Evolutionary conservation across 1,139 yeast species (phyloP).

Genomic region (Kurtzmaniella quercitrusa): DNA sequence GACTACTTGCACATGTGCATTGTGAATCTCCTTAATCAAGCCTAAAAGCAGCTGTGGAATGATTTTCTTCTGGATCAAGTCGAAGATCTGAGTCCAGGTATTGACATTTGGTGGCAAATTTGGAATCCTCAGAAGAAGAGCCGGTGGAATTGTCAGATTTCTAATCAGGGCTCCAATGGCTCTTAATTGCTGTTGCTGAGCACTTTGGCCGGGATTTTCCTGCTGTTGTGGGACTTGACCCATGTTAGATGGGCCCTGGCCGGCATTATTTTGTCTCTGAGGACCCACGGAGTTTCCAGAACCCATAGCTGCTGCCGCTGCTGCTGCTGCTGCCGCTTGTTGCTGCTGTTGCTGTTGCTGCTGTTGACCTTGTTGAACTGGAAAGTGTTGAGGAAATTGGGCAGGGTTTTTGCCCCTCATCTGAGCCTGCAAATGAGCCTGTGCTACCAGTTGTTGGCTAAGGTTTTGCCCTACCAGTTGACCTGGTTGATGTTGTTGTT

Average conservation of each 20-base stretch:
- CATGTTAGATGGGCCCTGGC: neutral
- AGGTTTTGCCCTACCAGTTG: conserved; percentile 6
- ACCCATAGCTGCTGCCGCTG: neutral
- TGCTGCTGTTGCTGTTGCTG: conserved; percentile 10
- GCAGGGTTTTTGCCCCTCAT: conserved; percentile 7
- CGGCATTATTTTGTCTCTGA: neutral
- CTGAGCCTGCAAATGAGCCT: conserved; percentile 1
- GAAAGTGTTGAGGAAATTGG: conserved; percentile 7
- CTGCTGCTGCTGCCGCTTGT: neutral
- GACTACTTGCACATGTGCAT: conserved; percentile 44
- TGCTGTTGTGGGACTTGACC: conserved; percentile 11
- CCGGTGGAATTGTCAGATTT: conserved; percentile 71
- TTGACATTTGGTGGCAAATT: conserved; percentile 76
- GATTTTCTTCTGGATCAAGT: conserved; percentile 56
- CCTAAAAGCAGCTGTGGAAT: conserved; percentile 53
- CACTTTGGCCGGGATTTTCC: conserved; percentile 1
- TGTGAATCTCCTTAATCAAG: conserved; percentile 57
- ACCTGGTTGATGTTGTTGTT: conserved; percentile 5
- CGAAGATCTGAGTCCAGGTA: conserved; percentile 82
- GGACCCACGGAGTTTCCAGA: neutral
- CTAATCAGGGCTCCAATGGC: conserved; percentile 36
- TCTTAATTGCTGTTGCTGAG: conserved; percentile 23
- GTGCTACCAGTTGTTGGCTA: conserved; percentile 5
- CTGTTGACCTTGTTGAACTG: conserved; percentile 7
- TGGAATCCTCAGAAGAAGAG: conserved; percentile 66